These are phyloP conservation scores for Chernovozyma aurita DNA, from an alignment of 1,139 yeast genomes.

Conservation along the genomic window DNA sequence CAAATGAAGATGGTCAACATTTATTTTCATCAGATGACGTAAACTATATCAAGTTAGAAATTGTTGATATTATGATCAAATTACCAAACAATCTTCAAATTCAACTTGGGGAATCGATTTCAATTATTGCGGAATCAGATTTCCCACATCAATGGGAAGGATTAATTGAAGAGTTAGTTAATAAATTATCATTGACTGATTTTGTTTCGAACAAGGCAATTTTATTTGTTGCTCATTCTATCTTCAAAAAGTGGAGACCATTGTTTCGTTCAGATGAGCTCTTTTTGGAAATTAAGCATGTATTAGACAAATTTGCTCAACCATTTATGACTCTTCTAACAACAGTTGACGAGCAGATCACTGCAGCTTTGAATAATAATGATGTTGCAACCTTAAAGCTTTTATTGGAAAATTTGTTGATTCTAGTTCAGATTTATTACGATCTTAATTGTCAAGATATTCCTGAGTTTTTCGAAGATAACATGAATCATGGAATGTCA, in stretches of 20 bases:
- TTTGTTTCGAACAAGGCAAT: constrained; percentile 81
- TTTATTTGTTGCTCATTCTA: constrained; percentile 87
- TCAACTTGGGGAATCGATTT: constrained; percentile 91
- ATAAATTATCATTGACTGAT: constrained; percentile 58
- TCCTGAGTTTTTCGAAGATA: constrained; percentile 96
- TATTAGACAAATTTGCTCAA: constrained; percentile 75
- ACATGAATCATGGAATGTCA: constrained; percentile 71
- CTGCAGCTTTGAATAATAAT: constrained; percentile 10
- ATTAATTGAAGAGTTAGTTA: constrained; percentile 71
- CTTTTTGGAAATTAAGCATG: constrained; percentile 82
- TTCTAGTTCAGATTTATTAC: constrained; percentile 76
- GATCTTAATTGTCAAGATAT: constrained; percentile 97
- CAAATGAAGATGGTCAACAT: constrained; percentile 82
- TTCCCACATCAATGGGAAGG: constrained; percentile 89
- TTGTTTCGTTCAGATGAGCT: constrained; percentile 87
- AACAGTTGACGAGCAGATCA: constrained; percentile 64
- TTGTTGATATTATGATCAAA: constrained; percentile 76
- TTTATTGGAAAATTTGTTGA: constrained; percentile 65
- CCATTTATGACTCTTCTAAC: constrained; percentile 72
- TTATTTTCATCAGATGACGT: constrained; percentile 61
- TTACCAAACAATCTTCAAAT: constrained; percentile 73
- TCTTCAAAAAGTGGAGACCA: constrained; percentile 96
- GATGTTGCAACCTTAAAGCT: constrained; percentile 44
- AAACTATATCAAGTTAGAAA: constrained; percentile 64
- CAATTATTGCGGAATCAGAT: constrained; percentile 91